Conservation (phyloP, 768 basidiomycete genomes). For the Sutorius australiensis region DNA sequence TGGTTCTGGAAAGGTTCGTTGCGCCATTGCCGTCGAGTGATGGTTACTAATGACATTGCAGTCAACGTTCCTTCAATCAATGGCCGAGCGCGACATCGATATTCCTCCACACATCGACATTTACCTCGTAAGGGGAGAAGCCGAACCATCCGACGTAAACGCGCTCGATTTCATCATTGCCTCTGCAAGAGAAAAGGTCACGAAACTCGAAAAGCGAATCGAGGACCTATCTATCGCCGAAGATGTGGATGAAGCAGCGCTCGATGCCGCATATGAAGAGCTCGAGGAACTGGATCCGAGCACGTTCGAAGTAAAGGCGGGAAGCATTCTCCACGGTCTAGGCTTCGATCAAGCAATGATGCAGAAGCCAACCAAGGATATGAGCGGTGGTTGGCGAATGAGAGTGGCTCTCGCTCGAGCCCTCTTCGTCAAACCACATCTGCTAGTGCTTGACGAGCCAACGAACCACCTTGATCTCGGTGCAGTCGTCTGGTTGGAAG, state of each 20-base stretch:
- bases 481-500: constrained; percentile 98
- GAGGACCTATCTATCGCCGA: constrained; percentile 92
- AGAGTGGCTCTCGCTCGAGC: constrained; percentile 95
- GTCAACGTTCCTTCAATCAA: constrained; percentile 95
- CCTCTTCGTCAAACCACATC: constrained; percentile 93
- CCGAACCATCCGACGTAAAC: constrained; percentile 91
- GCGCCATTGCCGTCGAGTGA: constrained; percentile 8
- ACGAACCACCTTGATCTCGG: constrained; percentile 95
- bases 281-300: constrained; percentile 94
- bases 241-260: constrained; percentile 79
- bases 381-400: constrained; percentile 99
- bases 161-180: constrained; percentile 96
- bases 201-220: constrained; percentile 86
- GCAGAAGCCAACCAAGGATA: constrained; percentile 95
- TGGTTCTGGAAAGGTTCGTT: constrained; percentile 91
- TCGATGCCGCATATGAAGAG: constrained; percentile 91
- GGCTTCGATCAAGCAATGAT: constrained; percentile 92
- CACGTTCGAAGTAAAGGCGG: constrained; percentile 95
- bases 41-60: constrained; percentile 28
- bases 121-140: constrained; percentile 94
- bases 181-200: constrained; percentile 90
- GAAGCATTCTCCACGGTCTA: constrained; percentile 94
- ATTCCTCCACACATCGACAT: constrained; percentile 96
- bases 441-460: constrained; percentile 90
- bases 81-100: constrained; percentile 91